Evolutionary conservation across 352 stramenopile genomes (phyloP).

Genomic region (Phytophthora kernoviae): DNA sequence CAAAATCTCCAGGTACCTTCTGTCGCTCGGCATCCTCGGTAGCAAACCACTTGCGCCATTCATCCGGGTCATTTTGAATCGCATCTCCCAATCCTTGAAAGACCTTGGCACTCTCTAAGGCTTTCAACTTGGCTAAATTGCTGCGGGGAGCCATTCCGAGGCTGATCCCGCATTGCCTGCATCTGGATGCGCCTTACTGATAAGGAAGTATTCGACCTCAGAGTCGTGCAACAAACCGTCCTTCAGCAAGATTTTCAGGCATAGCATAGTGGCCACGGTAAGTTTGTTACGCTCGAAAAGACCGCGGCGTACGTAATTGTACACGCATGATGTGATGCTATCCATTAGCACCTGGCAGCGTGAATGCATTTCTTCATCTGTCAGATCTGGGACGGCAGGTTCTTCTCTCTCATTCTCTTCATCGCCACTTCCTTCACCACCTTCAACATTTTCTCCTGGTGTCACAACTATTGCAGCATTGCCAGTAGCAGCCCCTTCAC

Average conservation of each 20-base stretch:
- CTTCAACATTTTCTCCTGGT: conserved; percentile 14
- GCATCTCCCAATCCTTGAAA: conserved; percentile 94
- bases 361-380: conserved; percentile 89
- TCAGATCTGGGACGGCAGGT: conserved; percentile 58
- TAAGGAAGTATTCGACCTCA: conserved; percentile 93
- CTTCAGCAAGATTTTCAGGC: conserved; percentile 93
- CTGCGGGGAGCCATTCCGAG: conserved; percentile 91
- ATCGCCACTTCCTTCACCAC: conserved; percentile 35
- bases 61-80: conserved; percentile 97
- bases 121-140: conserved; percentile 94
- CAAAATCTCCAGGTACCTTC: conserved; percentile 94
- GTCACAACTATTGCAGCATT: conserved; percentile 21
- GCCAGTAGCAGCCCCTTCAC: conserved; percentile 25
- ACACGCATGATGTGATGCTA: conserved; percentile 95
- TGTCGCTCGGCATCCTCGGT: conserved; percentile 93
- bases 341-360: conserved; percentile 89
- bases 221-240: conserved; percentile 80
- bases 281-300: conserved; percentile 96
- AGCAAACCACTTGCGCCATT: conserved; percentile 97
- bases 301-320: conserved; percentile 95
- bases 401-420: conserved; percentile 29
- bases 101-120: conserved; percentile 86
- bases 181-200: conserved; percentile 85
- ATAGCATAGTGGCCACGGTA: conserved; percentile 94
- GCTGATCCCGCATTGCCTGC: conserved; percentile 93